Evolutionary conservation across 768 basidiomycete genomes (phyloP).

Genomic region (Agrocybe pediades): DNA sequence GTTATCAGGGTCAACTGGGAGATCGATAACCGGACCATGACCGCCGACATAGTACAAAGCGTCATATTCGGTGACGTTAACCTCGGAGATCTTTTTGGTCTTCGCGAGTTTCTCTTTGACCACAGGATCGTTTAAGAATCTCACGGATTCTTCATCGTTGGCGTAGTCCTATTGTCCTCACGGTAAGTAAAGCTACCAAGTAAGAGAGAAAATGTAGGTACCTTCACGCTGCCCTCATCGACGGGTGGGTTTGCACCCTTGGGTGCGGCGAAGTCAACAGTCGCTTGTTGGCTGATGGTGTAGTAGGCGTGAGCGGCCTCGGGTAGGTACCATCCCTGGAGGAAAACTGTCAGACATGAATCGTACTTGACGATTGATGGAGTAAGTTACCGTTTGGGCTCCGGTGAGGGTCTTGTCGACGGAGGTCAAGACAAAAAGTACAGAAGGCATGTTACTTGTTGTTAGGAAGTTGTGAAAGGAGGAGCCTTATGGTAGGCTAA

Average conservation of each 20-base stretch:
- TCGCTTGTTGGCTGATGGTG: slow-evolving; percentile 46
- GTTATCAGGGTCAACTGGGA: slow-evolving; percentile 57
- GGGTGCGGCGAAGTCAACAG: slow-evolving; percentile 62
- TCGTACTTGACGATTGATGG: background rate
- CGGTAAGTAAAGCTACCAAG: too few species aligned
- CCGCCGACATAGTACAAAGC: slow-evolving; percentile 82
- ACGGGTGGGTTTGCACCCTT: slow-evolving; percentile 70
- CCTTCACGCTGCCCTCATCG: slow-evolving; percentile 56
- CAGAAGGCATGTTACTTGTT: background rate
- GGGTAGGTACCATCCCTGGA: slow-evolving; percentile 75
- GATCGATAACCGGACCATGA: slow-evolving; percentile 76
- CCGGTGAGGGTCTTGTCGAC: slow-evolving; percentile 58
- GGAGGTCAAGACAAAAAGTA: slow-evolving; percentile 80
- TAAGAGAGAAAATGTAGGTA: slow-evolving; percentile 17
- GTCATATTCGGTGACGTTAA: slow-evolving; percentile 62
- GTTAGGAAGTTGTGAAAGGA: too few species aligned
- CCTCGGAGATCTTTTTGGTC: slow-evolving; percentile 61
- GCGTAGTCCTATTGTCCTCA: slow-evolving; percentile 39
- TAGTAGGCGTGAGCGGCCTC: slow-evolving; percentile 78
- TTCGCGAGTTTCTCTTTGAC: slow-evolving; percentile 52
- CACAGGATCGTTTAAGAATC: slow-evolving; percentile 59
- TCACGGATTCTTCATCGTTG: slow-evolving; percentile 52
- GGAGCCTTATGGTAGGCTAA: too few species aligned
- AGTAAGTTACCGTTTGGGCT: slow-evolving; percentile 39
- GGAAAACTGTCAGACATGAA: background rate